These are phyloP conservation scores for Corrigiola litoralis DNA, from an alignment of 179 eudicot species.

Conservation along the genomic window DNA sequence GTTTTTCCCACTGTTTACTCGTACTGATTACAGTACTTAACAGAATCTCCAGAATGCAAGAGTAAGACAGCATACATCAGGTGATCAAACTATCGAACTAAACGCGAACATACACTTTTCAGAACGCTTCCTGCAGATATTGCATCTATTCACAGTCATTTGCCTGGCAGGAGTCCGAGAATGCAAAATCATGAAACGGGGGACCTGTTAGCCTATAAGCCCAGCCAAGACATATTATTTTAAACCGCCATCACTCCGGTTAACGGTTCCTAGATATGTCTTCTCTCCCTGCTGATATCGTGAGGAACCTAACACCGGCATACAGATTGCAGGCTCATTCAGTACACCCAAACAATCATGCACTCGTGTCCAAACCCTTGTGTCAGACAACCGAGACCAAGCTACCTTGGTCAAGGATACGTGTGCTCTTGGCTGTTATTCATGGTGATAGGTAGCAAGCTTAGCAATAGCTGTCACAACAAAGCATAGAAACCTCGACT, in stretches of 20 bases:
- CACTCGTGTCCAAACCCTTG: constrained; percentile 86
- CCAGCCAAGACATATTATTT: constrained; percentile 77
- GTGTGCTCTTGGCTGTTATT: constrained; percentile 88
- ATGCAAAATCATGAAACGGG: constrained; percentile 86
- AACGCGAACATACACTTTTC: background rate
- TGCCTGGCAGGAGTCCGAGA: constrained; percentile 61
- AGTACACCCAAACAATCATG: constrained; percentile 88
- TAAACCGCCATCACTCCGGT: constrained; percentile 72
- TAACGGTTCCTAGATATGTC: constrained; percentile 68
- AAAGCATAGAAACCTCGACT: constrained; percentile 88
- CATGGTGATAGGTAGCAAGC: constrained; percentile 92
- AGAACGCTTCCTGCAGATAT: background rate
- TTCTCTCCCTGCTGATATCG: constrained; percentile 42
- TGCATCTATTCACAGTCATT: constrained; percentile 25
- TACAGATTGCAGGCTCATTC: constrained; percentile 88
- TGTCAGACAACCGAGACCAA: constrained; percentile 77
- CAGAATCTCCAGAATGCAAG: constrained; percentile 6
- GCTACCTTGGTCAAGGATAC: constrained; percentile 96
- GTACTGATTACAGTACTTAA: no score
- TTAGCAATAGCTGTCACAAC: constrained; percentile 97
- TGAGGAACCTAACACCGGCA: constrained; percentile 83
- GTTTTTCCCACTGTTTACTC: no score
- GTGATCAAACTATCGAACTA: no score
- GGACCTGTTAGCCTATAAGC: constrained; percentile 86
- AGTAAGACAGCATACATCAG: background rate